A percentile compares a stretch with the other conserved stretches of the same genome.
These are phyloP conservation scores for Starmerella sp. DNA, from an alignment of 805 yeast species.

Conservation along the genomic window DNA sequence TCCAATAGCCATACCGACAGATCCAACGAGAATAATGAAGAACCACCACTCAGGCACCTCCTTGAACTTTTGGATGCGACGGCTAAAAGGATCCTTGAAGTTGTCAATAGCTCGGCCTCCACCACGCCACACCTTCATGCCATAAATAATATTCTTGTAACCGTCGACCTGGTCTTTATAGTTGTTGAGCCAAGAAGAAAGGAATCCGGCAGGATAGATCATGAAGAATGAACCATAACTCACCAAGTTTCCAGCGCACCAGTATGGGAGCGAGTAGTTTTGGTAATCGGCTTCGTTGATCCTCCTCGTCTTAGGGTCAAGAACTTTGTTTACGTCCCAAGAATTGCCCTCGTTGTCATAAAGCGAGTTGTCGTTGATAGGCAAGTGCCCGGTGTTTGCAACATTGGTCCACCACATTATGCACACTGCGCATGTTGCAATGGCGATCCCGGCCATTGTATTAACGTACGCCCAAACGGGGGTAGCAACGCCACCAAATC, in stretches of 20 bases:
- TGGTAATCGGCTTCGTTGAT: slow-evolving; percentile 39
- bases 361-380: slow-evolving; percentile 38
- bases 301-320: slow-evolving; percentile 33
- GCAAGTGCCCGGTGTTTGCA: slow-evolving; percentile 42
- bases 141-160: slow-evolving; percentile 1
- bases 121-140: slow-evolving; percentile 23
- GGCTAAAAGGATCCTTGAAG: slow-evolving; percentile 45
- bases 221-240: slow-evolving; percentile 48
- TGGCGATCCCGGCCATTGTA: slow-evolving; percentile 7
- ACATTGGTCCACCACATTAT: slow-evolving; percentile 36
- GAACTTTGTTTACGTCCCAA: slow-evolving; percentile 40
- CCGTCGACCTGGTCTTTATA: slow-evolving; percentile 3
- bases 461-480: not conserved
- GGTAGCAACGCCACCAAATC: not conserved
- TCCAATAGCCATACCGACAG: slow-evolving; percentile 37
- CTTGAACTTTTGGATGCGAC: slow-evolving; percentile 43
- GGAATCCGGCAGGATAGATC: slow-evolving; percentile 44
- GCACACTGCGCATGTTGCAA: slow-evolving; percentile 27
- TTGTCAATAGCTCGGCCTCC: not conserved
- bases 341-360: slow-evolving; percentile 42
- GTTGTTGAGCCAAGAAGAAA: slow-evolving; percentile 29
- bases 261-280: slow-evolving; percentile 57
- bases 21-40: slow-evolving; percentile 32
- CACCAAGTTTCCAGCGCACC: slow-evolving; percentile 50
- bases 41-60: slow-evolving; percentile 57